Evolutionary conservation across 345 rosid species (phyloP).

Genomic region (Xanthoceras sorbifolium): DNA sequence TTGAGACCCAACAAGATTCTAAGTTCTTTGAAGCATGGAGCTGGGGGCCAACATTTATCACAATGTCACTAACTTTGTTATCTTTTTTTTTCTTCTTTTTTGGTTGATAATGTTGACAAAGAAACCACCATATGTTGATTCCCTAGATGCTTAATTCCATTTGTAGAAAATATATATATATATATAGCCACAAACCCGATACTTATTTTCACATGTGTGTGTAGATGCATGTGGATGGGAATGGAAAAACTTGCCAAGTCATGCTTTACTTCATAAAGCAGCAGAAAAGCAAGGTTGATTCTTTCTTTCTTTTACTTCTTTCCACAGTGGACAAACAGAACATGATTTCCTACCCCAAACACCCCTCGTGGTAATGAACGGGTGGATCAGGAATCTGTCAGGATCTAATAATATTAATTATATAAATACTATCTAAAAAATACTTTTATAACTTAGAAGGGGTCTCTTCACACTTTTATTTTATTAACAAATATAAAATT

Average conservation of each 20-base stretch:
- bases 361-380: no score
- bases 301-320: conserved; percentile 15
- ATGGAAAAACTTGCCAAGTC: neutral
- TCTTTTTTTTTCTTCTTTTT: neutral
- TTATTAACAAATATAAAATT: no score
- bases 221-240: neutral
- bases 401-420: no score
- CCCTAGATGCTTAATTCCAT: neutral
- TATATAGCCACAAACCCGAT: no score
- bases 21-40: neutral
- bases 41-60: neutral
- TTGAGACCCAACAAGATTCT: neutral
- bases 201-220: neutral
- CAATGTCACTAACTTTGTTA: neutral
- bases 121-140: neutral
- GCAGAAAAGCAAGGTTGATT: conserved; percentile 21
- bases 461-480: no score
- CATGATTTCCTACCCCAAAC: conserved; percentile 14
- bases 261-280: neutral
- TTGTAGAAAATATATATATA: neutral
- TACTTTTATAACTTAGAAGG: no score
- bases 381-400: no score
- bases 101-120: neutral
- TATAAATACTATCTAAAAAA: no score
- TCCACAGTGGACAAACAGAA: no score